Conservation (phyloP, 192 early-diverging fungal genomes). For the Rhizoclosmatium sp. region DNA sequence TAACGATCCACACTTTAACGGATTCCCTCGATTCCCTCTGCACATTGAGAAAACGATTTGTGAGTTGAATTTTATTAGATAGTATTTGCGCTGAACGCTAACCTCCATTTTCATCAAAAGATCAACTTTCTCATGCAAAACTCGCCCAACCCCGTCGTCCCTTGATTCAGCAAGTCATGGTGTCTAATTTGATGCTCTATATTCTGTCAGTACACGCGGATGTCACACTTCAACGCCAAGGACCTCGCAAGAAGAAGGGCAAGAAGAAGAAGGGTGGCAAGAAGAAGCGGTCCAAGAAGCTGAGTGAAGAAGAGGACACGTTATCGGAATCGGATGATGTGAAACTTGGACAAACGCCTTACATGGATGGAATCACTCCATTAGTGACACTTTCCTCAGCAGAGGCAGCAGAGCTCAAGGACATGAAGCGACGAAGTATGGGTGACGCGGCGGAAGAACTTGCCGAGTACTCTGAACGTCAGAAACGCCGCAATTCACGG, state of each 20-base stretch:
- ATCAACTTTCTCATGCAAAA: slow-evolving; percentile 59
- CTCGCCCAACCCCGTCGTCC: slow-evolving; percentile 53
- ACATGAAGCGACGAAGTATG: neutral
- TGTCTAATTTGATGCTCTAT: slow-evolving; percentile 64
- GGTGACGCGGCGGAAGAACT: slow-evolving; percentile 2
- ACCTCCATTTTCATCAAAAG: neutral
- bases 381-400: neutral
- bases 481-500: neutral
- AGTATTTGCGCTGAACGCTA: neutral
- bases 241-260: slow-evolving; percentile 40
- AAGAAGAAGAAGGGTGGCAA: slow-evolving; percentile 38
- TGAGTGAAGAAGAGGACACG: neutral
- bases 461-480: neutral
- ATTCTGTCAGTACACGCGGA: slow-evolving; percentile 62
- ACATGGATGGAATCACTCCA: neutral
- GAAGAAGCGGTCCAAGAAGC: neutral
- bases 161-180: slow-evolving; percentile 56
- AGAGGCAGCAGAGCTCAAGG: neutral
- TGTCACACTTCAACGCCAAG: slow-evolving; percentile 55
- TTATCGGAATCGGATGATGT: neutral
- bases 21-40: slow-evolving; percentile 34
- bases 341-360: neutral
- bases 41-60: slow-evolving; percentile 42
- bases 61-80: slow-evolving; percentile 6
- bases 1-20: slow-evolving; percentile 10